A percentile compares a stretch with the other conserved stretches of the same genome.
Evolutionary conservation across 139 green algal genomes (phyloP).

Genomic region (Tetraselmis chui): DNA sequence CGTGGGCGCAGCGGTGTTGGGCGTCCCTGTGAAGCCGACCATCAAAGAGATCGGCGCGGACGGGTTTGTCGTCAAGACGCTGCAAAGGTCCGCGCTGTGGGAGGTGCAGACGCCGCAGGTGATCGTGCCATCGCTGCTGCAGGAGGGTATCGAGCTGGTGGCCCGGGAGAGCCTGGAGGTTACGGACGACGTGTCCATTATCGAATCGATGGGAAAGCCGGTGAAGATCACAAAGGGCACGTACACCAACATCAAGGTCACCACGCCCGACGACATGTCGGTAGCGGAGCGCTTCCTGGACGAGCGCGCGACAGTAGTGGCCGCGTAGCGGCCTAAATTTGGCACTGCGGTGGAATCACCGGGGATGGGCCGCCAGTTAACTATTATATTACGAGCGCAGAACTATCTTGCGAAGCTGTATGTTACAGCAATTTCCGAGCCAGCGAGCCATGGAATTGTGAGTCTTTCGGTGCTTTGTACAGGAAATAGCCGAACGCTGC

Average conservation of each 20-base stretch:
- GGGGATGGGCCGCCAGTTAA: too few relatives aligned
- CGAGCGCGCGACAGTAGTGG: too few relatives aligned
- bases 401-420: too few relatives aligned
- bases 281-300: conserved; percentile 75
- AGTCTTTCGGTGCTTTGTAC: too few relatives aligned
- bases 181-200: conserved; percentile 97
- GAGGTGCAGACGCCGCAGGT: conserved; percentile 97
- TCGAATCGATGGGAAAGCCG: conserved; percentile 87
- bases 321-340: too few relatives aligned
- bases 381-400: too few relatives aligned
- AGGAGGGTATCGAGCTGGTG: conserved; percentile 77
- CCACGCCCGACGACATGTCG: conserved; percentile 79
- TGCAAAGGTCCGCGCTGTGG: conserved; percentile 83
- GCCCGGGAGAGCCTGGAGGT: conserved; percentile 71
- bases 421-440: too few relatives aligned
- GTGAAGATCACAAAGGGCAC: conserved; percentile 84
- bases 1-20: conserved; percentile 90
- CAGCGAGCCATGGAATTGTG: too few relatives aligned
- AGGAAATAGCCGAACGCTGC: too few relatives aligned
- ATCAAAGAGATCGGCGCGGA: conserved; percentile 86
- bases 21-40: conserved; percentile 90
- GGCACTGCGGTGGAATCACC: too few relatives aligned
- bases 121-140: conserved; percentile 74
- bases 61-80: conserved; percentile 74
- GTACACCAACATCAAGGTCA: conserved; percentile 97